A percentile compares a stretch with the other conserved stretches of the same genome.
These are phyloP conservation scores for Bretschneidera sinensis DNA, from an alignment of 345 rosid genomes.

Conservation along the genomic window DNA sequence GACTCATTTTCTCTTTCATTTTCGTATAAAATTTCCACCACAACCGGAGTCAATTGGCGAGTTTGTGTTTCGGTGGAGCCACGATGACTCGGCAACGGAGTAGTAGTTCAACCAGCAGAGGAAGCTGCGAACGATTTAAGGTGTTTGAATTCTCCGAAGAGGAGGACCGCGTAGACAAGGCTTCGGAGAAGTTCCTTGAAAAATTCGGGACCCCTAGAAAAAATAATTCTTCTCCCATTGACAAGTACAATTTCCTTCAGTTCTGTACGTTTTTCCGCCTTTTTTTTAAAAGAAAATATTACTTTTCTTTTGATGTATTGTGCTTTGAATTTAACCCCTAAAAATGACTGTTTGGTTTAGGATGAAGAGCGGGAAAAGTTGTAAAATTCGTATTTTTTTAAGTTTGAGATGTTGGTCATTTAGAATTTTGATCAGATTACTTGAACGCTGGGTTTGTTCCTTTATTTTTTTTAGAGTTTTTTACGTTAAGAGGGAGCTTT, in stretches of 20 bases:
- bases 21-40: too few relatives aligned
- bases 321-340: background rate
- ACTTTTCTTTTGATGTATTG: background rate
- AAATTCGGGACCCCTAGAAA: slow-evolving; percentile 16
- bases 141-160: slow-evolving; percentile 43
- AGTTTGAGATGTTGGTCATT: slow-evolving; percentile 1
- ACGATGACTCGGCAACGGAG: slow-evolving; percentile 33
- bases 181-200: slow-evolving; percentile 23
- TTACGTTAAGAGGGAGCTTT: too few relatives aligned
- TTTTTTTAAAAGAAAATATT: background rate
- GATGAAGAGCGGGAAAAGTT: slow-evolving; percentile 10
- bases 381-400: background rate
- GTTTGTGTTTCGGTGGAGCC: background rate
- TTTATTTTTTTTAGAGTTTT: too few relatives aligned
- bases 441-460: background rate
- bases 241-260: slow-evolving; percentile 38
- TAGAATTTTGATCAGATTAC: background rate
- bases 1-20: too few relatives aligned
- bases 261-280: slow-evolving; percentile 28
- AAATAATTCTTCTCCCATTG: slow-evolving; percentile 10
- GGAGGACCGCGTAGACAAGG: slow-evolving; percentile 33
- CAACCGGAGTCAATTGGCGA: background rate
- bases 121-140: slow-evolving; percentile 14
- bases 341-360: slow-evolving; percentile 8
- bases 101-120: slow-evolving; percentile 5